Conservation (phyloP, 768 basidiomycete genomes). For the Boletellus sp. region DNA sequence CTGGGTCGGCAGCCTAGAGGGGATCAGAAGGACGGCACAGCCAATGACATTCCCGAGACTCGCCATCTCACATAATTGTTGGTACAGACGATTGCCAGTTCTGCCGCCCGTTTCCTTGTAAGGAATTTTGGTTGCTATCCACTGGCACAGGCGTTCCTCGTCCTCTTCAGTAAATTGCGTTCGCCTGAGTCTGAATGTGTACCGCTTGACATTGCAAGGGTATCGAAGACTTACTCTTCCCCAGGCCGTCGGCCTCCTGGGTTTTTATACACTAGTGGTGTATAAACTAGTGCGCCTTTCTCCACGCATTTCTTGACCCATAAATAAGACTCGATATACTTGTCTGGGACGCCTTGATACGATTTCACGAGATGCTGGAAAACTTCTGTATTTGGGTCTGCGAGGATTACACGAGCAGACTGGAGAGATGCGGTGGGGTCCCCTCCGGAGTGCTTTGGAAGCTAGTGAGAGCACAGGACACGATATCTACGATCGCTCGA, state of each 20-base stretch:
- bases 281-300: conserved; percentile 59
- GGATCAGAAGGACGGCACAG: neutral
- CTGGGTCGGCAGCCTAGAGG: conserved; percentile 57
- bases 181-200: conserved; percentile 42
- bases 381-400: conserved; percentile 74
- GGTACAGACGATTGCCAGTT: conserved; percentile 79
- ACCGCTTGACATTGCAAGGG: neutral
- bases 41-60: conserved; percentile 5
- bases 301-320: conserved; percentile 87
- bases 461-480: neutral
- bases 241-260: conserved; percentile 78
- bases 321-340: conserved; percentile 75
- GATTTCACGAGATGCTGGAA: conserved; percentile 71
- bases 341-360: conserved; percentile 65
- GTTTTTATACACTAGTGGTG: conserved; percentile 78
- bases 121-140: conserved; percentile 82
- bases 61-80: conserved; percentile 75
- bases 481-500: conserved; percentile 3
- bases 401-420: conserved; percentile 71
- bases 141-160: conserved; percentile 67
- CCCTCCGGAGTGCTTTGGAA: conserved; percentile 70
- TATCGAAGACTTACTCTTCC: conserved; percentile 57
- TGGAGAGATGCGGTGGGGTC: conserved; percentile 69
- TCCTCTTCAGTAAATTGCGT: conserved; percentile 77
- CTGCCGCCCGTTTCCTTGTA: conserved; percentile 79